Conservation (phyloP, 2,329 filamentous ascomycete species). For the Falciphora oryzae region DNA sequence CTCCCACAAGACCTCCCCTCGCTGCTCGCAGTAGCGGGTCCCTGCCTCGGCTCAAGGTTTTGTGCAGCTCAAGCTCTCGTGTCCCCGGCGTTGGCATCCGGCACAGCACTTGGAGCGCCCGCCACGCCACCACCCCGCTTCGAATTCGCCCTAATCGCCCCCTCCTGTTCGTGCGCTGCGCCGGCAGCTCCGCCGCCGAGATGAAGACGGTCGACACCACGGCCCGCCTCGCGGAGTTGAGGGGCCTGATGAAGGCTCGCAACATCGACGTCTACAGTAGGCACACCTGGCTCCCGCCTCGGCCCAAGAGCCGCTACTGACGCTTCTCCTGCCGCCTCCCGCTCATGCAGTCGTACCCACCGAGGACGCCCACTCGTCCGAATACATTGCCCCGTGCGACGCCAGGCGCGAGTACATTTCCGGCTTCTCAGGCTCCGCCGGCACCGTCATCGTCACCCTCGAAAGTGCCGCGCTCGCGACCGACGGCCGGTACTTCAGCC, state of each 20-base stretch:
- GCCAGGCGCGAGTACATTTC: conserved; percentile 85
- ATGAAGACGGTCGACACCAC: conserved; percentile 81
- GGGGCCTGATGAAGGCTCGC: conserved; percentile 79
- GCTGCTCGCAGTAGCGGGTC: neutral
- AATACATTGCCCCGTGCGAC: conserved; percentile 97
- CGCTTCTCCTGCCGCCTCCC: conserved; percentile 9
- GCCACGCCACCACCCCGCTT: neutral
- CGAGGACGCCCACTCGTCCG: conserved; percentile 94
- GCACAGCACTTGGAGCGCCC: neutral
- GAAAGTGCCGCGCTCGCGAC: conserved; percentile 88
- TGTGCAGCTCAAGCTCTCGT: neutral
- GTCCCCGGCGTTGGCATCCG: neutral
- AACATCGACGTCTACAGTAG: conserved; percentile 90
- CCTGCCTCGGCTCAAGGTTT: neutral
- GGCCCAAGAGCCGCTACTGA: neutral
- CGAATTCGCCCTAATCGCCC: neutral
- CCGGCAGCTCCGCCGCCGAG: neutral
- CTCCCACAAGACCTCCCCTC: neutral
- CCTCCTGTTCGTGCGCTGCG: conserved; percentile 4
- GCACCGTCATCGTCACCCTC: conserved; percentile 81
- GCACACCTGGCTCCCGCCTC: conserved; percentile 17
- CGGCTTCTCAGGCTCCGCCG: conserved; percentile 92
- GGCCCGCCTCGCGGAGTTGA: conserved; percentile 66
- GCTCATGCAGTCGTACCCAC: conserved; percentile 72
- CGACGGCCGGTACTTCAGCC: conserved; percentile 97